Evolutionary conservation across 2,329 filamentous ascomycete species (phyloP).

Genomic region (Madurella fahalii): DNA sequence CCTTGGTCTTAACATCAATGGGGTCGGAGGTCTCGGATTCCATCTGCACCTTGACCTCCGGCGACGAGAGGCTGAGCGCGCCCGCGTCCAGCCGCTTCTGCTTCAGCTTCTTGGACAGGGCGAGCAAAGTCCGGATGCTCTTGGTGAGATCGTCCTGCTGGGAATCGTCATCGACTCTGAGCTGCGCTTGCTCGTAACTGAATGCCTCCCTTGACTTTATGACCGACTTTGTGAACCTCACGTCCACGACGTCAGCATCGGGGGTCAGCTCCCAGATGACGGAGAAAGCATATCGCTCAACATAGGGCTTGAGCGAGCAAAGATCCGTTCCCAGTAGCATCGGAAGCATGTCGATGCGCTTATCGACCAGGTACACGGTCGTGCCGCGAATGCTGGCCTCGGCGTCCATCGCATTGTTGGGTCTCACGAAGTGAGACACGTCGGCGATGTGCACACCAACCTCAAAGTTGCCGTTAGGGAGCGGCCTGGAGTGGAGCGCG

Average conservation of each 20-base stretch:
- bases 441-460: slow-evolving; percentile 98
- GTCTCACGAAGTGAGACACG: slow-evolving; percentile 98
- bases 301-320: slow-evolving; percentile 93
- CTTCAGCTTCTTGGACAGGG: slow-evolving; percentile 86
- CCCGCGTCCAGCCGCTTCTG: slow-evolving; percentile 96
- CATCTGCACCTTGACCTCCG: slow-evolving; percentile 92
- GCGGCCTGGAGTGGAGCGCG: slow-evolving; percentile 77
- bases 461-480: slow-evolving; percentile 92
- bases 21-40: slow-evolving; percentile 96
- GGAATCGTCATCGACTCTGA: slow-evolving; percentile 84
- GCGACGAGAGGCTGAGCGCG: slow-evolving; percentile 92
- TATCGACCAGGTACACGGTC: slow-evolving; percentile 96
- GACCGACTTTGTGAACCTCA: slow-evolving; percentile 94
- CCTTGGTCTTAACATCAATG: slow-evolving; percentile 92
- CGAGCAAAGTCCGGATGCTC: slow-evolving; percentile 81
- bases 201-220: slow-evolving; percentile 96
- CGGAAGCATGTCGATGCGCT: slow-evolving; percentile 98
- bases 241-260: slow-evolving; percentile 77
- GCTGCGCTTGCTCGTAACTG: slow-evolving; percentile 93
- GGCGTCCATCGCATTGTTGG: slow-evolving; percentile 93
- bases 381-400: slow-evolving; percentile 93
- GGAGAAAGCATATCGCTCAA: slow-evolving; percentile 89
- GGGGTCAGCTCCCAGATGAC: slow-evolving; percentile 84
- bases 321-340: slow-evolving; percentile 93
- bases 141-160: slow-evolving; percentile 85